Percentiles rank a stretch among this genome's conserved stretches.
These are phyloP conservation scores for Calocera cornea DNA, from an alignment of 768 basidiomycete species.

Conservation along the genomic window DNA sequence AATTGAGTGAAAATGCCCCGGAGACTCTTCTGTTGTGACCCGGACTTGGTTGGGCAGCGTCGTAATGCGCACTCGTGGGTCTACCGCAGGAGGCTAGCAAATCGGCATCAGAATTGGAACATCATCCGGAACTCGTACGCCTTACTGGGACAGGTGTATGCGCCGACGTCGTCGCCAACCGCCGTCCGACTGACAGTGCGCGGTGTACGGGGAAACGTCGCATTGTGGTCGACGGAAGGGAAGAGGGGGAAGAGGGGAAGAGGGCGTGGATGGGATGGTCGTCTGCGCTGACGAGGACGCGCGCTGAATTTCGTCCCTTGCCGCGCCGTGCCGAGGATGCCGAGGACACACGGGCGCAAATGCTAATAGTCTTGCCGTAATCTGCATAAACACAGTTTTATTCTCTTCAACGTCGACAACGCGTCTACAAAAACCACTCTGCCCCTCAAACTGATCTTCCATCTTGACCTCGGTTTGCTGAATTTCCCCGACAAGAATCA, in stretches of 20 bases:
- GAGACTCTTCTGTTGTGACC: conserved; percentile 80
- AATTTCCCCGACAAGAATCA: too few relatives aligned
- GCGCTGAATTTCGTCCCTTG: not conserved
- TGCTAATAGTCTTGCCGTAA: too few relatives aligned
- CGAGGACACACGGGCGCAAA: too few relatives aligned
- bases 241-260: conserved; percentile 11
- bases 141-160: conserved; percentile 11
- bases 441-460: too few relatives aligned
- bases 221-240: not conserved
- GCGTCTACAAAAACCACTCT: too few relatives aligned
- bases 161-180: not conserved
- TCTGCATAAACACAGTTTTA: too few relatives aligned
- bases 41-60: conserved; percentile 83
- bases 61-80: conserved; percentile 37
- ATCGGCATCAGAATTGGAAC: not conserved
- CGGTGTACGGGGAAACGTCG: not conserved
- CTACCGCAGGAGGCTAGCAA: conserved; percentile 8
- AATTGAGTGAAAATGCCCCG: conserved; percentile 86
- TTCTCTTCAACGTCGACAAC: too few relatives aligned
- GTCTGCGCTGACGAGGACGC: conserved; percentile 4
- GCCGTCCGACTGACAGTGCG: too few relatives aligned
- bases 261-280: conserved; percentile 18
- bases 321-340: too few relatives aligned
- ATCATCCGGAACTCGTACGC: not conserved
- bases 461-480: too few relatives aligned